These are phyloP conservation scores for Xylaria sp. DNA, from an alignment of 2,329 filamentous ascomycete species.

Conservation along the genomic window DNA sequence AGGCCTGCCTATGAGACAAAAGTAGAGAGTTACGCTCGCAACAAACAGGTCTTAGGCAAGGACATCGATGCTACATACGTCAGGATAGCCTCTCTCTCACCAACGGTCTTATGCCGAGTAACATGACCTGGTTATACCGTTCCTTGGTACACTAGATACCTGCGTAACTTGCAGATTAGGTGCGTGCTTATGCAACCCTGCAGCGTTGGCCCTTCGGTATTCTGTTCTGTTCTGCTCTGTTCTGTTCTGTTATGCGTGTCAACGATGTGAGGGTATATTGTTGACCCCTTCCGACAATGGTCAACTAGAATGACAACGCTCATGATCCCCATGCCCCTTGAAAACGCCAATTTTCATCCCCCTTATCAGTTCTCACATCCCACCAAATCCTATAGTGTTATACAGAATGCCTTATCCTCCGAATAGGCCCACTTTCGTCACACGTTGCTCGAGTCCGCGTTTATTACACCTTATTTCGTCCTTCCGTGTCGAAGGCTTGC, in stretches of 20 bases:
- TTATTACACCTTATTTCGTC: constrained; percentile 15
- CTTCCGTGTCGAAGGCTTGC: constrained; percentile 30
- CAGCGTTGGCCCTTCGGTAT: constrained; percentile 4
- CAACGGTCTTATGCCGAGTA: constrained; percentile 25
- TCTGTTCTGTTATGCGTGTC: constrained; percentile 17
- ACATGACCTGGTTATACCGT: constrained; percentile 20
- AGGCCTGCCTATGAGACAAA: constrained; percentile 16
- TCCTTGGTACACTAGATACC: constrained; percentile 6
- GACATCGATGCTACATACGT: constrained; percentile 14
- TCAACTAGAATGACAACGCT: constrained; percentile 19
- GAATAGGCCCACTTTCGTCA: constrained; percentile 17
- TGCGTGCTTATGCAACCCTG: constrained; percentile 16
- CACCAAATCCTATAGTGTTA: constrained; percentile 25
- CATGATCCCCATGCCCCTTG: constrained; percentile 17
- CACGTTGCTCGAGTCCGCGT: constrained; percentile 5
- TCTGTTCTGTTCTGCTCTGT: too few relatives aligned
- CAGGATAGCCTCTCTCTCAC: constrained; percentile 17
- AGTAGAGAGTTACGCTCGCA: constrained; percentile 12
- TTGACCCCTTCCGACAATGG: constrained; percentile 14
- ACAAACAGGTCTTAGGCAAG: constrained; percentile 8
- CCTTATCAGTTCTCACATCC: constrained; percentile 14
- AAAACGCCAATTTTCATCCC: constrained; percentile 19
- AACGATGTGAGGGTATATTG: constrained; percentile 27
- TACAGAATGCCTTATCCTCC: constrained; percentile 23
- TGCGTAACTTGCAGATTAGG: too few relatives aligned